phyloP scores from a whole-genome alignment of 768 basidiomycete genomes.

The Scleroderma bovista region DNA sequence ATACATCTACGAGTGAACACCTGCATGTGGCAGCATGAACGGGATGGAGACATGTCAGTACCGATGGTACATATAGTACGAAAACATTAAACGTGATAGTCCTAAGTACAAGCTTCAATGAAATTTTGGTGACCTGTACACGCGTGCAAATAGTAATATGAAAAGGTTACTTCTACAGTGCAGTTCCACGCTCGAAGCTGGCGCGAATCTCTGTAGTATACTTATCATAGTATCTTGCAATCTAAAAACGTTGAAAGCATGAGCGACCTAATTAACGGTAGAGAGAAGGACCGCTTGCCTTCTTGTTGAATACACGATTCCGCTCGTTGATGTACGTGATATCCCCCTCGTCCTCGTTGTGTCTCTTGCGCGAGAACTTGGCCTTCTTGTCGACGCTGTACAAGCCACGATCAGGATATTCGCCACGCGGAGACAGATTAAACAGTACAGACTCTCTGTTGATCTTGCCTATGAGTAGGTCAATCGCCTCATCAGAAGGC shows the following conservation, averaged over 20 bases:
- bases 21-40: too few species aligned
- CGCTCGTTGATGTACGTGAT: constrained; percentile 99
- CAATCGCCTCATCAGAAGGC: constrained; percentile 92
- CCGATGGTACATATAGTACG: too few species aligned
- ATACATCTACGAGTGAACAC: too few species aligned
- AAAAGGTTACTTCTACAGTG: constrained; percentile 45
- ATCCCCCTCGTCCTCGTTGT: constrained; percentile 91
- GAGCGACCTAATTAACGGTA: constrained; percentile 1
- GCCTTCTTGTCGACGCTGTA: constrained; percentile 81
- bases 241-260: constrained; percentile 38
- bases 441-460: constrained; percentile 75
- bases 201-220: constrained; percentile 95
- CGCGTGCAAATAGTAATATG: constrained; percentile 3
- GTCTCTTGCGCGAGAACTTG: constrained; percentile 84
- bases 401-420: not conserved
- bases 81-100: too few species aligned
- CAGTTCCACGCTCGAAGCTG: constrained; percentile 97
- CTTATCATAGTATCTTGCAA: constrained; percentile 93
- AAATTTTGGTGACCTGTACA: too few species aligned
- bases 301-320: constrained; percentile 97
- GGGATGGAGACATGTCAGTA: too few species aligned
- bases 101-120: too few species aligned
- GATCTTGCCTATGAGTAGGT: constrained; percentile 85
- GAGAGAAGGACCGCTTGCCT: constrained; percentile 41
- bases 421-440: not conserved